phyloP scores from a whole-genome alignment of 805 yeast species.

The Saccharomycopsis sp. region DNA sequence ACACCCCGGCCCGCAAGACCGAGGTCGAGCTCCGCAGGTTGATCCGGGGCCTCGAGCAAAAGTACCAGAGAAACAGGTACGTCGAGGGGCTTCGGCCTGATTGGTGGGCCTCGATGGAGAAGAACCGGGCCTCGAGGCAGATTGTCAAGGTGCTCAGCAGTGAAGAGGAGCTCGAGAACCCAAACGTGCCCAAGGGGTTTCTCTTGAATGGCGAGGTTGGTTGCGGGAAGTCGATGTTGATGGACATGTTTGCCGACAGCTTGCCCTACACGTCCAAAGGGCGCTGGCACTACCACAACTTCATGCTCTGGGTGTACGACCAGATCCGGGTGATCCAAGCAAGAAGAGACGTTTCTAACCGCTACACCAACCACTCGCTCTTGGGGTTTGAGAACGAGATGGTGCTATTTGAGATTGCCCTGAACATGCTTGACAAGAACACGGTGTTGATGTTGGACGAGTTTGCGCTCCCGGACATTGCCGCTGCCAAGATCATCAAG shows the following conservation, averaged over 20 bases:
- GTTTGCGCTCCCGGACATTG: conserved; percentile 69
- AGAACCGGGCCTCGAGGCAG: conserved; percentile 16
- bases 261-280: conserved; percentile 55
- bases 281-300: conserved; percentile 65
- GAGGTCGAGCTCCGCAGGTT: conserved; percentile 23
- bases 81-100: conserved; percentile 3
- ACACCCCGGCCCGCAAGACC: conserved; percentile 33
- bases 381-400: conserved; percentile 50
- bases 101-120: conserved; percentile 1
- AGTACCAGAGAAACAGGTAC: conserved; percentile 16
- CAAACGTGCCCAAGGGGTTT: conserved; percentile 48
- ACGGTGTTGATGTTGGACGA: conserved; percentile 61
- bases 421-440: conserved; percentile 47
- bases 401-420: conserved; percentile 56
- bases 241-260: conserved; percentile 61
- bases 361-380: conserved; percentile 22
- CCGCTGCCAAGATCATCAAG: conserved; percentile 61
- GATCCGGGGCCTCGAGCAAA: conserved; percentile 29
- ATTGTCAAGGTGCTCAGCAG: conserved; percentile 44
- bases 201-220: conserved; percentile 61
- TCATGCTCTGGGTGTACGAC: conserved; percentile 57
- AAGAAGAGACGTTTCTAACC: conserved; percentile 31
- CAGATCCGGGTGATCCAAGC: conserved; percentile 50
- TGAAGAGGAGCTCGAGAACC: conserved; percentile 43
- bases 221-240: conserved; percentile 64